phyloP scores from a whole-genome alignment of 352 stramenopile genomes.

The Peronospora destructor region DNA sequence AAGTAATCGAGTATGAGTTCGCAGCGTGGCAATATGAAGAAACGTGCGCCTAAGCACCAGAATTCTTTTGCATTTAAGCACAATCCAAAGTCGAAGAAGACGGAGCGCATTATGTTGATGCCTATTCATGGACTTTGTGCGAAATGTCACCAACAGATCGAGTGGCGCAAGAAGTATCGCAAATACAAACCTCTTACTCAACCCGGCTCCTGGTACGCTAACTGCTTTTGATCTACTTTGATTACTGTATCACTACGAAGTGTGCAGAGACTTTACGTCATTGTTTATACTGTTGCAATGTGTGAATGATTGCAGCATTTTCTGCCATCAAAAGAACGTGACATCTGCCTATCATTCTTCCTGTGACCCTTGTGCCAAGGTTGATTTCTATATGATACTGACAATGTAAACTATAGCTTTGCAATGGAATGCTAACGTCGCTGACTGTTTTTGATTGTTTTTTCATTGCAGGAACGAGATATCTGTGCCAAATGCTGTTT shows the following conservation, averaged over 20 bases:
- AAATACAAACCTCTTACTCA: constrained; percentile 97
- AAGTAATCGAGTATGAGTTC: constrained; percentile 61
- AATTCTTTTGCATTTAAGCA: constrained; percentile 97
- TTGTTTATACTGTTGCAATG: background rate
- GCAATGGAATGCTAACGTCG: background rate
- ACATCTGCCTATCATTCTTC: constrained; percentile 92
- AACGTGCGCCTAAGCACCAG: constrained; percentile 91
- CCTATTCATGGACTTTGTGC: constrained; percentile 91
- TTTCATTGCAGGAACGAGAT: constrained; percentile 44
- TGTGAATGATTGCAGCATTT: constrained; percentile 56
- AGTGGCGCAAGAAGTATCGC: constrained; percentile 98
- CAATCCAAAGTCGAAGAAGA: constrained; percentile 98
- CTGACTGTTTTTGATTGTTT: constrained; percentile 1
- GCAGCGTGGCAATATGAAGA: constrained; percentile 80
- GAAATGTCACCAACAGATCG: constrained; percentile 93
- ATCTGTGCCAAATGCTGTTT: constrained; percentile 87
- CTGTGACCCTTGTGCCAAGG: constrained; percentile 87
- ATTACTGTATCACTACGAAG: no score
- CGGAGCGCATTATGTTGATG: constrained; percentile 86
- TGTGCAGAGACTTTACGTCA: no score
- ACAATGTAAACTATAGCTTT: background rate
- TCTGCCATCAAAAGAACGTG: constrained; percentile 89
- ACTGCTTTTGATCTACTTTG: no score
- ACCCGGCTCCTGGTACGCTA: constrained; percentile 83
- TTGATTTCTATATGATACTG: constrained; percentile 5